Percentiles rank a stretch among this genome's conserved stretches.
Conservation (phyloP, 192 early-diverging fungal genomes). For the Globomyces pollinis-pini region DNA sequence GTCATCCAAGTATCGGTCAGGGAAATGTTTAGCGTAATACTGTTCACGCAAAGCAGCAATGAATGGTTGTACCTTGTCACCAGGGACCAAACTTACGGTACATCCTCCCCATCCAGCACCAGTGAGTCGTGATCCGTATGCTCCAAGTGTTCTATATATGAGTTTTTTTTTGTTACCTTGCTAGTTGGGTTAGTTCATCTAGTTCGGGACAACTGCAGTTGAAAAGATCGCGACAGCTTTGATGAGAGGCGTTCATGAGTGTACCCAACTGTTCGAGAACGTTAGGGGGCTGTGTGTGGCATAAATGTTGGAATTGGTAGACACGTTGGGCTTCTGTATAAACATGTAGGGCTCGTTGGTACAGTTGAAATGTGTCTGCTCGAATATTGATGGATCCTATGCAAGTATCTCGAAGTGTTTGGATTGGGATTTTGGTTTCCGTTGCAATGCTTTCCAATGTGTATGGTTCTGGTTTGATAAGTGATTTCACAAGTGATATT, state of each 20-base stretch:
- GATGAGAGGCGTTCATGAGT: slow-evolving; percentile 93
- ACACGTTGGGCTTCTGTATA: slow-evolving; percentile 75
- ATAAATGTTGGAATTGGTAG: slow-evolving; percentile 57
- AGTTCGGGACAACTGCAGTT: slow-evolving; percentile 80
- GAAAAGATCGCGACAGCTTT: slow-evolving; percentile 69
- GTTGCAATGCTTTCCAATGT: too few relatives aligned
- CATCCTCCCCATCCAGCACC: slow-evolving; percentile 94
- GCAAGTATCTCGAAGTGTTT: too few relatives aligned
- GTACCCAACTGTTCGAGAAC: slow-evolving; percentile 65
- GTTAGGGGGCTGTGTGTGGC: slow-evolving; percentile 24
- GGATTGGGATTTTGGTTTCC: too few relatives aligned
- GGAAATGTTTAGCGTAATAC: too few relatives aligned
- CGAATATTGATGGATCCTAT: slow-evolving; percentile 47
- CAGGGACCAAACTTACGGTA: slow-evolving; percentile 69
- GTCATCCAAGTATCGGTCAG: too few relatives aligned
- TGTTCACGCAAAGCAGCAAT: slow-evolving; percentile 55
- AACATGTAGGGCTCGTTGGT: slow-evolving; percentile 76
- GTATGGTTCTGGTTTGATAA: too few relatives aligned
- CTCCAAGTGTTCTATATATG: slow-evolving; percentile 49
- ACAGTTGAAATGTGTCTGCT: slow-evolving; percentile 64
- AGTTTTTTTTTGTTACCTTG: too few relatives aligned
- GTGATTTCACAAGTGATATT: too few relatives aligned
- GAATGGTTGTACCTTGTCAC: slow-evolving; percentile 51
- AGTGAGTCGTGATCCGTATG: slow-evolving; percentile 77
- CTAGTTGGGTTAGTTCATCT: slow-evolving; percentile 55